Base-by-base conservation (phyloP, 768 basidiomycete species). In the Lactarius quietus region DNA sequence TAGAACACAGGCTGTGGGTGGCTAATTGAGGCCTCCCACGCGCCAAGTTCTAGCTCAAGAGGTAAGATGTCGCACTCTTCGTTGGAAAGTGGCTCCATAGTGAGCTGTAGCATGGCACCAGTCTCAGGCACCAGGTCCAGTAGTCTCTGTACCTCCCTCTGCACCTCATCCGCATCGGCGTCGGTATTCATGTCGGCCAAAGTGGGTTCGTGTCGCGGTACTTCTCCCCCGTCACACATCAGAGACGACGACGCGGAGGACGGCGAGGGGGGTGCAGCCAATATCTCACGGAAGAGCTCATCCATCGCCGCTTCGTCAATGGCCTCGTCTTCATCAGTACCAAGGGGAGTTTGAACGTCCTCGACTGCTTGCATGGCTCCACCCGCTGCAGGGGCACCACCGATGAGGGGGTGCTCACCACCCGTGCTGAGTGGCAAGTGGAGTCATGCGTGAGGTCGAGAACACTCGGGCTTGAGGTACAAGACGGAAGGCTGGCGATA, bases 341-440 rank as follows among this genome's bases (percentile, higher is more conserved):
- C 65, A 58, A 58, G 23, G 57, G 59, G 48, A 53, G 58, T 23
- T 39, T 57, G 31, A 35, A 57, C 6, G 33, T 63, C 63, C 53
- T 60, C 67, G 73, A 71, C 61, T 66, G 74, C 68, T 65, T 72
- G 75, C 66, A 70, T 70, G 73, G 75, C 78, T 79, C 87, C 89
- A 90, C 92, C 92, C 92, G 92, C 92, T 94, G 92, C 92, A 87
- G 90, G 92, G 92, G 81, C 87, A 85, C 82, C 82, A 82, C 78
- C 72, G 82, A 73, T 75, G 77, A 77, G 78, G 77, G 82, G 81
- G 83, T 83, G 86, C 83, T 87, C 92, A 84, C 92, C 92, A 94
- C 89, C 92, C 92, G 92, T 94, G 92, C 92, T 89, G 90, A 88
- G 88, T 94, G 92, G 92, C 92, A 86, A 94, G 92, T 90, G 87